These are phyloP conservation scores for Leucogyrophana mollusca DNA, from an alignment of 768 basidiomycete species.

Conservation along the genomic window DNA sequence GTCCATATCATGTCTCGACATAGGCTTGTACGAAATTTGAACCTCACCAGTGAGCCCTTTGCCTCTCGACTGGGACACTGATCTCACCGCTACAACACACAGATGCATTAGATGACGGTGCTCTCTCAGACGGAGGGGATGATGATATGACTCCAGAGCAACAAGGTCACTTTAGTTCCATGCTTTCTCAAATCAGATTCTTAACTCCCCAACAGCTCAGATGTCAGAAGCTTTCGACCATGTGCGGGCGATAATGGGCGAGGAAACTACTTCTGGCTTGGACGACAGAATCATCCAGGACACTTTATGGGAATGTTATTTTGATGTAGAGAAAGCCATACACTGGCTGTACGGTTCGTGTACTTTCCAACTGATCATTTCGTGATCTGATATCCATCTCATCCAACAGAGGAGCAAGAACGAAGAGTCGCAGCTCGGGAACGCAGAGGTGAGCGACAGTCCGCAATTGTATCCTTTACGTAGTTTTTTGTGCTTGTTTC, in stretches of 20 bases:
- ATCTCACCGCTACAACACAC: conserved; percentile 7
- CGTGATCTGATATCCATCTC: conserved; percentile 2
- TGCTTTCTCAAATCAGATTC: not conserved
- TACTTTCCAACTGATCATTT: not conserved
- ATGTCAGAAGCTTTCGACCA: conserved; percentile 71
- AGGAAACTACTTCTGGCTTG: conserved; percentile 61
- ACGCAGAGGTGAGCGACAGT: conserved; percentile 76
- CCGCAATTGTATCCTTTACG: conserved; percentile 21
- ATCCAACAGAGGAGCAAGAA: conserved; percentile 62
- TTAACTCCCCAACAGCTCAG: conserved; percentile 43
- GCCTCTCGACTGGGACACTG: not conserved
- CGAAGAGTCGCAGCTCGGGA: conserved; percentile 62
- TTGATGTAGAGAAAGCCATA: conserved; percentile 77
- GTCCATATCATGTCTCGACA: conserved; percentile 79
- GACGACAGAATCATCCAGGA: conserved; percentile 76
- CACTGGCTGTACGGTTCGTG: conserved; percentile 71
- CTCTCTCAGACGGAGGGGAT: conserved; percentile 73
- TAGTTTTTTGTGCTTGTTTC: conserved; percentile 30
- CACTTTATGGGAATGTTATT: conserved; percentile 84
- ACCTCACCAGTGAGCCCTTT: conserved; percentile 58
- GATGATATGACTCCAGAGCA: conserved; percentile 83
- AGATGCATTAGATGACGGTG: conserved; percentile 88
- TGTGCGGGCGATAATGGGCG: conserved; percentile 67
- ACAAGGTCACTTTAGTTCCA: conserved; percentile 56
- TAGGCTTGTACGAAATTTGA: conserved; percentile 82